Evolutionary conservation across 768 basidiomycete species (phyloP), one percentile per base, ranked within the genome.

Genomic region (Serendipita sp.): DNA sequence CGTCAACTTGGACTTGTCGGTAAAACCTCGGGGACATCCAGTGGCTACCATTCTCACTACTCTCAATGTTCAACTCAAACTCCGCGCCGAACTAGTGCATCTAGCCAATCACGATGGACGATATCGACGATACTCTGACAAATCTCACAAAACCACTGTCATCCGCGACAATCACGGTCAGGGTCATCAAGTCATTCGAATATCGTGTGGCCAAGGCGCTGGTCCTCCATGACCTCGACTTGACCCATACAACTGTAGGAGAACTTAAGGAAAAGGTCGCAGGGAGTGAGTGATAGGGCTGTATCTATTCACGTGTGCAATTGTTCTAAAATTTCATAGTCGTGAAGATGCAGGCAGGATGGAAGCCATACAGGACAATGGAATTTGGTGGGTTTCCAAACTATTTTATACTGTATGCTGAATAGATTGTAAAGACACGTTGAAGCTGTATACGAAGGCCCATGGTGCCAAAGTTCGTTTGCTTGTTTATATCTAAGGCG

Each of bases 111-210:
- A 52, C n/a, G 10, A 60, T 60, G 56, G 56, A 60, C 4, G 56
- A 60, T 60, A 23, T 65, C 30, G 65, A 62, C 32, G 67, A 68
- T 63, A 11, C 63, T 30, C 78, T 85, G 46, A 85, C 85, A 47
- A 92, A 86, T 75, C 76, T 80, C 63, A 78, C 83, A 34, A 78
- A 80, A 2, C 87, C 91, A 8, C 80, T 76, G 69, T 85, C 86
- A 2, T 79, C 84, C 67, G 91, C 91, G 23, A 92, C 91, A 3
- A 76, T 98, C 65, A 98, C 95, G 4, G 74, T 98, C 58, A 85
- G 95, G 36, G 80, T 97, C 67, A 90, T 99, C 77, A 99, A 99
- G 73, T 92, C 90, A 18, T 95, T 99, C 73, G 85, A 84, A 71
- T 97, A 84, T 74, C 83, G 95, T 64, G 97, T 93, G 64, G 88